These are phyloP conservation scores for Pestalotiopsis sp. DNA, from an alignment of 2,329 filamentous ascomycete genomes.

Conservation along the genomic window DNA sequence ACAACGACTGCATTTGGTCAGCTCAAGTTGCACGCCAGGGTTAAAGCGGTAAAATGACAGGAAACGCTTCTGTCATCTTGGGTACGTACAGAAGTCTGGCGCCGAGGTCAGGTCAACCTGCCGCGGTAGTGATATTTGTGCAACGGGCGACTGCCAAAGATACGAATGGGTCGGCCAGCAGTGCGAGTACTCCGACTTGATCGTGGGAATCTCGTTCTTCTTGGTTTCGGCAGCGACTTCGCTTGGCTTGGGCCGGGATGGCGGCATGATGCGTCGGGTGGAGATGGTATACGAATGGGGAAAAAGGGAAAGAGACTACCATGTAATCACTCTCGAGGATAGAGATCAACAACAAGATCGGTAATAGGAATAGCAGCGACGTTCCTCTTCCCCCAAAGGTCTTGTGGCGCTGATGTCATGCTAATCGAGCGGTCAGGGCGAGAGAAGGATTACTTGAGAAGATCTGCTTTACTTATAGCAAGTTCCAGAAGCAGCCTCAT, in stretches of 20 bases:
- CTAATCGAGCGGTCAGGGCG: not conserved
- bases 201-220: slow-evolving; percentile 66
- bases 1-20: slow-evolving; percentile 44
- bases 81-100: slow-evolving; percentile 46
- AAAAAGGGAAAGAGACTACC: not conserved
- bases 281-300: not conserved
- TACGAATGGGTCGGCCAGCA: slow-evolving; percentile 62
- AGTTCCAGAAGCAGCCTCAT: not conserved
- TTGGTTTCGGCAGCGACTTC: slow-evolving; percentile 77
- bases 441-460: not conserved
- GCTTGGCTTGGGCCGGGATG: slow-evolving; percentile 63
- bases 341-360: not conserved
- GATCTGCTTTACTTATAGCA: slow-evolving; percentile 10
- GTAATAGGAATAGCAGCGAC: not conserved
- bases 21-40: not conserved
- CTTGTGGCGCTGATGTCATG: not conserved
- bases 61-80: not conserved
- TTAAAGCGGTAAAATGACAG: not conserved
- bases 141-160: slow-evolving; percentile 54
- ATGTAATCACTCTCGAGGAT: not conserved
- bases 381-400: not conserved
- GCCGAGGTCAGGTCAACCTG: slow-evolving; percentile 27
- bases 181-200: slow-evolving; percentile 58
- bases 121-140: slow-evolving; percentile 41
- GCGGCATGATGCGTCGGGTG: slow-evolving; percentile 50